Evolutionary conservation across 305 asterid genomes (phyloP).

Genomic region (Nicotiana rustica): DNA sequence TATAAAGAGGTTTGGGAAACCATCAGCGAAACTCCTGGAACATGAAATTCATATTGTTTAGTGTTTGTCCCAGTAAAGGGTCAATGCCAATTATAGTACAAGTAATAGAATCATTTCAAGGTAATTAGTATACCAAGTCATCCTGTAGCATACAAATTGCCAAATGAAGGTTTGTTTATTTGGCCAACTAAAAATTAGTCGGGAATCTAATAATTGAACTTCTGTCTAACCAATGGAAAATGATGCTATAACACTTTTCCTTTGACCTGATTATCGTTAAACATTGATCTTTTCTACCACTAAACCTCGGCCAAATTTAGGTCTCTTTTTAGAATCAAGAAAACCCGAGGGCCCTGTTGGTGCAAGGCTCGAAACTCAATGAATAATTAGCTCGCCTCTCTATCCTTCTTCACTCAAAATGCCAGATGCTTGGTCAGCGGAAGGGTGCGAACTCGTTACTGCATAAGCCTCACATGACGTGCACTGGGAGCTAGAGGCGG

Average conservation of each 20-base stretch:
- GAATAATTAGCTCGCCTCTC: neutral
- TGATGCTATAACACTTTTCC: neutral
- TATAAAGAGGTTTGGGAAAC: constrained; percentile 94
- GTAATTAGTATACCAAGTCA: neutral
- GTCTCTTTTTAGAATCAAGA: neutral
- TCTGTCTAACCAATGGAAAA: constrained; percentile 18
- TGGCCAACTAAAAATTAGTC: neutral
- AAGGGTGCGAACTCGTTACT: no score
- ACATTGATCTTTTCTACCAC: neutral
- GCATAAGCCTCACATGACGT: no score
- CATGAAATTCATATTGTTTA: constrained; percentile 34
- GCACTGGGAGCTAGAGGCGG: no score
- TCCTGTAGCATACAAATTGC: neutral
- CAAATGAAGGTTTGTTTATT: neutral
- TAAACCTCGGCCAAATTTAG: neutral
- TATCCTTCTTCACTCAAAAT: no score
- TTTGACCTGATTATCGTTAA: neutral
- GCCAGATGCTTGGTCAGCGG: no score
- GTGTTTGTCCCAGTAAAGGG: neutral
- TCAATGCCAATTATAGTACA: constrained; percentile 4
- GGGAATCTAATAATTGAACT: neutral
- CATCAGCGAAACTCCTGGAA: constrained; percentile 95
- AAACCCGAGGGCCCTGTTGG: neutral
- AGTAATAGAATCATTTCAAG: neutral
- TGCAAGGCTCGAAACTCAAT: neutral